These are phyloP conservation scores for Rhynchosporium graminicola DNA, from an alignment of 2,329 filamentous ascomycete species.

Conservation along the genomic window DNA sequence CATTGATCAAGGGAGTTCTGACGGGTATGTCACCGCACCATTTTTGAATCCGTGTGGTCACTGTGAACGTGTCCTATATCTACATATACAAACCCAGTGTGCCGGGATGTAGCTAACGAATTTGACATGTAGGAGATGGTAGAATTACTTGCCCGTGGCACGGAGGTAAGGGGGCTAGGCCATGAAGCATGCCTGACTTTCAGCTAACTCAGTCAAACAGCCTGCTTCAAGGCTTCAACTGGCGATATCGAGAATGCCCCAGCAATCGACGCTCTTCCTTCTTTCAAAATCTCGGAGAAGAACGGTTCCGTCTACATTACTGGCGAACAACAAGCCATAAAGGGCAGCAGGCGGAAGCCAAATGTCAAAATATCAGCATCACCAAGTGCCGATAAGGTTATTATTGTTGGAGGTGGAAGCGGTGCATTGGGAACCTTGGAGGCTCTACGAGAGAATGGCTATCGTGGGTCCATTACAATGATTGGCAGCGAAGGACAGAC, in stretches of 20 bases:
- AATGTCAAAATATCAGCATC: slow-evolving; percentile 68
- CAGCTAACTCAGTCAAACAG: slow-evolving; percentile 47
- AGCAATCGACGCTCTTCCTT: slow-evolving; percentile 80
- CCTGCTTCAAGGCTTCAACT: slow-evolving; percentile 86
- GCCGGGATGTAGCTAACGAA: not conserved
- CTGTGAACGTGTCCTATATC: not conserved
- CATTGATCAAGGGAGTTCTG: slow-evolving; percentile 81
- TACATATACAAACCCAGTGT: not conserved
- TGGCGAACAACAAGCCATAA: slow-evolving; percentile 77
- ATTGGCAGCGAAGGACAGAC: slow-evolving; percentile 82
- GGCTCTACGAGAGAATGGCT: slow-evolving; percentile 79
- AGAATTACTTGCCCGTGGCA: slow-evolving; percentile 95
- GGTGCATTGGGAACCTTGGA: slow-evolving; percentile 82
- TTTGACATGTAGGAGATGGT: slow-evolving; percentile 55
- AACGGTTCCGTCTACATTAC: slow-evolving; percentile 83
- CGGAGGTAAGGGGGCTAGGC: slow-evolving; percentile 61
- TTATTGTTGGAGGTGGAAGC: slow-evolving; percentile 88
- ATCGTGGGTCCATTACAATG: slow-evolving; percentile 75
- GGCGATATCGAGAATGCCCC: slow-evolving; percentile 96
- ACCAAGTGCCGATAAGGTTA: slow-evolving; percentile 61
- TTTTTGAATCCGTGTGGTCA: slow-evolving; percentile 43
- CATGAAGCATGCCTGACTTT: slow-evolving; percentile 10
- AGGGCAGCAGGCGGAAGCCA: slow-evolving; percentile 70
- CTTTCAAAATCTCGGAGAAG: slow-evolving; percentile 79
- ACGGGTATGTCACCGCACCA: slow-evolving; percentile 67